Conservation (phyloP, 139 green algal species). For the Chlamydomonas applanata region DNA sequence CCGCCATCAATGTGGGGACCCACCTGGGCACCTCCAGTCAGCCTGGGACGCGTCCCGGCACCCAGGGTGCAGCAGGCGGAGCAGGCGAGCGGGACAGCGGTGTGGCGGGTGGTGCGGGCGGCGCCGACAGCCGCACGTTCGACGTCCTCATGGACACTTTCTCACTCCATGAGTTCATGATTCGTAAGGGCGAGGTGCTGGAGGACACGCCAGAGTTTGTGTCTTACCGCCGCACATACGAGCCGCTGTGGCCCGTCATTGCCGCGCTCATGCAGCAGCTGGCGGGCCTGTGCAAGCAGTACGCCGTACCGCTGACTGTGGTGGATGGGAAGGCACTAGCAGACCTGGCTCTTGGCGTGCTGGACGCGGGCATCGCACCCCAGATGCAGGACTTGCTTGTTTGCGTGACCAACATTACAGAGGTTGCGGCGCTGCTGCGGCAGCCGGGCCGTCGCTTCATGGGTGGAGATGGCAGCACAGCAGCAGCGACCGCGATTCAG, state of each 20-base stretch:
- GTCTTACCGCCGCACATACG: slow-evolving; percentile 48
- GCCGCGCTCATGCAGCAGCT: slow-evolving; percentile 45
- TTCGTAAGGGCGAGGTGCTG: slow-evolving; percentile 39
- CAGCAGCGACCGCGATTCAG: slow-evolving; percentile 54
- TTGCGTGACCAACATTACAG: slow-evolving; percentile 57
- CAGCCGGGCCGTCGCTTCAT: slow-evolving; percentile 54
- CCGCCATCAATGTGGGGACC: too few species aligned
- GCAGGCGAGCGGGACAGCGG: too few species aligned
- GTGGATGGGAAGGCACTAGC: slow-evolving; percentile 56
- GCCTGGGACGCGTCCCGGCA: too few species aligned
- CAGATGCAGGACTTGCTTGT: slow-evolving; percentile 57
- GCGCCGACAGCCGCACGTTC: slow-evolving; percentile 27
- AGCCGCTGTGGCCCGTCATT: slow-evolving; percentile 42
- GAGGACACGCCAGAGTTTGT: slow-evolving; percentile 58
- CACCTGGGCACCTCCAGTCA: too few species aligned
- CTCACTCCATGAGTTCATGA: slow-evolving; percentile 58
- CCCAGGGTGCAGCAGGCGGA: not conserved
- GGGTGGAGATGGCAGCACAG: slow-evolving; percentile 24
- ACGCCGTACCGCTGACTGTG: slow-evolving; percentile 49
- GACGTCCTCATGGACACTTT: slow-evolving; percentile 61
- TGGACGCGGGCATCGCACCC: slow-evolving; percentile 9
- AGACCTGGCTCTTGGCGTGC: slow-evolving; percentile 32
- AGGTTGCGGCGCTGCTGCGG: slow-evolving; percentile 49
- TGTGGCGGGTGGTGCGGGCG: too few species aligned
- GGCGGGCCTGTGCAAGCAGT: slow-evolving; percentile 23